Evolutionary conservation across 257 asterid species (phyloP), one percentile per base, ranked within the genome.

Genomic region (Ajuga chamaepitys): DNA sequence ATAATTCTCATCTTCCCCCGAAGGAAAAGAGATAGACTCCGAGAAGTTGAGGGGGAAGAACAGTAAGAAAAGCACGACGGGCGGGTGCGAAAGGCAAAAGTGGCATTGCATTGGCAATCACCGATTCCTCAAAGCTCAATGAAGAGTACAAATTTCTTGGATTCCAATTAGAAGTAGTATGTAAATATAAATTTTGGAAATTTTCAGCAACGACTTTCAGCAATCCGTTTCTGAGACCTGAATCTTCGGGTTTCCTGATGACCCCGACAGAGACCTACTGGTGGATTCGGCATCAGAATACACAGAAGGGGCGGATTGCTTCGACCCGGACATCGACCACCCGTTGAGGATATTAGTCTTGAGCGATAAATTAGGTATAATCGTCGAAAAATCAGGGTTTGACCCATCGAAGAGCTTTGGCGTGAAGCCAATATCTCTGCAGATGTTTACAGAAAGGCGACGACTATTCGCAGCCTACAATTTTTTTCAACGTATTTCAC

Each of bases 61-160:
- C 92, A 75, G 32, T 71, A 76, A 32, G 97, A 88, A 37, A 84
- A 80, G 76, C 97, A 86, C 3, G 90, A 76, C 0, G 96, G 95
- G 5, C 88, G 88, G 5, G 88, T 88, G 86, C 72, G 38, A 86
- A 93, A 0, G 94, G 96, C 67, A 87, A 64, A 32, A 79, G 72
- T 25, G 91, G 91, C 32, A 95, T 75, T 16, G 73, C 51, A 37
- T 88, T 89, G 2, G 95, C 97, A 5, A 94, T 77, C 0, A 89
- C 99, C 3, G 99, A 94, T 74, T 90, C 99, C 25, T 84, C 97
- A 1, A 97, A 92, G 78, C 95, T 88, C 22, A 91, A 73, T 4
- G 87, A 81, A 25, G 80, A 81, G 60, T 80, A 74, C 14, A 75
- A 60, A 44, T 74, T 66, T 64, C 82, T 56, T 0, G 67, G 75